Conservation (phyloP, 106 monocot species). For the Dendrobium nobile region DNA sequence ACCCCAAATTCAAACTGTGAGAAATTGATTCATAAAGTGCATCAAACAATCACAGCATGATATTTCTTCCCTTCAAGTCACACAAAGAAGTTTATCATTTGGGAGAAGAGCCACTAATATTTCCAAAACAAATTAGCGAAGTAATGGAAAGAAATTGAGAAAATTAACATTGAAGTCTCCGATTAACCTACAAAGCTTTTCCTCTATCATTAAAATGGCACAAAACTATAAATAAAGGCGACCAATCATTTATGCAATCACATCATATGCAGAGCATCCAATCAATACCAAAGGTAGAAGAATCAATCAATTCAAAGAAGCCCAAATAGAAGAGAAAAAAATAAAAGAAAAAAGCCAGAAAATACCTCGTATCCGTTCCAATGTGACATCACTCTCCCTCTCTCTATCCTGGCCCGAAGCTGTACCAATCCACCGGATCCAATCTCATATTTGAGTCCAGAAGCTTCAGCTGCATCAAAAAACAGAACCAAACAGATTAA, state of each 20-base stretch:
- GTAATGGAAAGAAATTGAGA: not conserved
- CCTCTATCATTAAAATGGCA: not conserved
- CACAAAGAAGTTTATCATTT: not conserved
- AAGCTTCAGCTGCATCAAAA: slow-evolving; percentile 3
- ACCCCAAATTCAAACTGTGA: not conserved
- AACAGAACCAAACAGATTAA: slow-evolving; percentile 3
- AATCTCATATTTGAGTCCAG: not conserved
- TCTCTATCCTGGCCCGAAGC: slow-evolving; percentile 7
- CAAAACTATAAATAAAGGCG: not conserved
- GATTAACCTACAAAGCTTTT: not conserved
- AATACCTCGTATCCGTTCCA: slow-evolving; percentile 6
- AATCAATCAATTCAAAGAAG: not conserved
- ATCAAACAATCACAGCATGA: not conserved
- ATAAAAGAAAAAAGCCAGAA: not conserved
- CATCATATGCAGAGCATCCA: not conserved
- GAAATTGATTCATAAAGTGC: not conserved
- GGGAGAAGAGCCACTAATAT: not conserved
- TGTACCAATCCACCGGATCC: slow-evolving; percentile 1
- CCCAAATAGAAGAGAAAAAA: not conserved
- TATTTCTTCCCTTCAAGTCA: not conserved
- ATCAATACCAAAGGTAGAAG: not conserved
- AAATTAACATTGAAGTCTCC: not conserved
- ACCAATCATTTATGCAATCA: not conserved
- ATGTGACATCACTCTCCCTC: slow-evolving; percentile 5
- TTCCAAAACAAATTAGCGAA: not conserved